phyloP scores from a whole-genome alignment of 495 filamentous ascomycete species.

The Sphaerosporella brunnea region DNA sequence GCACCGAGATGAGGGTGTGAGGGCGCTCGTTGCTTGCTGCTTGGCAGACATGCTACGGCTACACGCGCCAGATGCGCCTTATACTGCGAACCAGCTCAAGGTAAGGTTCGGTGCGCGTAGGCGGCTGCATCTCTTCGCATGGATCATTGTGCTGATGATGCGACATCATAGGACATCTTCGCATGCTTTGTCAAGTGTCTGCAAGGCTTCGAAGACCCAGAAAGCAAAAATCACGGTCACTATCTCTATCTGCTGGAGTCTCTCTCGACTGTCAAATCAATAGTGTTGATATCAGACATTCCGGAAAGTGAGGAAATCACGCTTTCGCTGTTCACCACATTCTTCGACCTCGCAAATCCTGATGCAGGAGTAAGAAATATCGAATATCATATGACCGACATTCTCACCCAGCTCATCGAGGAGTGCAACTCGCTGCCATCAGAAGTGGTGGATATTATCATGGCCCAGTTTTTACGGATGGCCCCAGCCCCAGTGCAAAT shows the following conservation, averaged over 20 bases:
- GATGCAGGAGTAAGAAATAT: constrained; percentile 57
- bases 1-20: constrained; percentile 86
- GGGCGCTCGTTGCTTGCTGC: constrained; percentile 73
- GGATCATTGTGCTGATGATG: no score
- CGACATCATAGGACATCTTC: constrained; percentile 86
- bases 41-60: constrained; percentile 86
- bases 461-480: constrained; percentile 84
- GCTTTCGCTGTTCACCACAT: constrained; percentile 59
- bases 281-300: constrained; percentile 83
- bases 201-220: constrained; percentile 69
- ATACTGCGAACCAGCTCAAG: constrained; percentile 77
- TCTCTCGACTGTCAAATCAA: constrained; percentile 80
- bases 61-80: constrained; percentile 90
- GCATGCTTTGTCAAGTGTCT: constrained; percentile 67
- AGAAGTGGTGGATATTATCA: constrained; percentile 78
- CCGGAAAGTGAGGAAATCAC: constrained; percentile 59
- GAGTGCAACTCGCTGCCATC: constrained; percentile 63
- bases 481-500: constrained; percentile 32
- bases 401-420: constrained; percentile 71
- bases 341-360: constrained; percentile 77
- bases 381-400: constrained; percentile 73
- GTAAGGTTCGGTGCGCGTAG: no score
- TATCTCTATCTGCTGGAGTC: constrained; percentile 79
- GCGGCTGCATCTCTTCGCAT: no score
- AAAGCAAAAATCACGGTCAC: constrained; percentile 79